Conservation (phyloP, 2,329 filamentous ascomycete species). For the Aureobasidium sp. region DNA sequence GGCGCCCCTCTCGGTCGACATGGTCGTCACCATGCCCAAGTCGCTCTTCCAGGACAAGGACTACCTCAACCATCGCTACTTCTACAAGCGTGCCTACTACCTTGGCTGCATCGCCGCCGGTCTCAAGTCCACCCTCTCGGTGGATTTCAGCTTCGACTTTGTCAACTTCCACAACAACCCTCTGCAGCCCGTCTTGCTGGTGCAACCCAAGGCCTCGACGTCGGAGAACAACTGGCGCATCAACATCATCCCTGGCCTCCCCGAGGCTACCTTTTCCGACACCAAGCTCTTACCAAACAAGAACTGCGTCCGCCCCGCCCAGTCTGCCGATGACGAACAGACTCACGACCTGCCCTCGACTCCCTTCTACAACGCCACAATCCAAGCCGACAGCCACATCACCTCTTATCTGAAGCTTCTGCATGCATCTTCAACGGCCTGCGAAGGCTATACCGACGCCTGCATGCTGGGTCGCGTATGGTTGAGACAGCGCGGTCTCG, state of each 20-base stretch:
- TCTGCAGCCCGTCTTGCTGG: conserved; percentile 60
- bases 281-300: conserved; percentile 64
- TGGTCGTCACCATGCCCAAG: conserved; percentile 78
- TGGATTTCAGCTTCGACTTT: conserved; percentile 41
- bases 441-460: conserved; percentile 69
- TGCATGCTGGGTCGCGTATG: conserved; percentile 81
- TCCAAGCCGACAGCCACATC: conserved; percentile 71
- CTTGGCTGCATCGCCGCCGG: conserved; percentile 71
- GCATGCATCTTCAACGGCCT: conserved; percentile 61
- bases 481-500: conserved; percentile 81
- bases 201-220: conserved; percentile 35
- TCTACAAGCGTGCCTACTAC: conserved; percentile 90
- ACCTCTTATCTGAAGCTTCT: conserved; percentile 69
- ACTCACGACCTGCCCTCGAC: conserved; percentile 45
- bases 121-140: conserved; percentile 59
- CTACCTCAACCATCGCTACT: conserved; percentile 86
- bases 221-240: conserved; percentile 48
- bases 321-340: conserved; percentile 37
- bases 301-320: conserved; percentile 59
- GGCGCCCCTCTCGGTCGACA: conserved; percentile 57
- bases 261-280: conserved; percentile 61
- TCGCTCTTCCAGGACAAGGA: conserved; percentile 87
- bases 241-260: conserved; percentile 68
- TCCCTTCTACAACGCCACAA: conserved; percentile 80
- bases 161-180: conserved; percentile 27